Evolutionary conservation across 2,329 filamentous ascomycete genomes (phyloP).

Genomic region (Cladophialophora immunda): DNA sequence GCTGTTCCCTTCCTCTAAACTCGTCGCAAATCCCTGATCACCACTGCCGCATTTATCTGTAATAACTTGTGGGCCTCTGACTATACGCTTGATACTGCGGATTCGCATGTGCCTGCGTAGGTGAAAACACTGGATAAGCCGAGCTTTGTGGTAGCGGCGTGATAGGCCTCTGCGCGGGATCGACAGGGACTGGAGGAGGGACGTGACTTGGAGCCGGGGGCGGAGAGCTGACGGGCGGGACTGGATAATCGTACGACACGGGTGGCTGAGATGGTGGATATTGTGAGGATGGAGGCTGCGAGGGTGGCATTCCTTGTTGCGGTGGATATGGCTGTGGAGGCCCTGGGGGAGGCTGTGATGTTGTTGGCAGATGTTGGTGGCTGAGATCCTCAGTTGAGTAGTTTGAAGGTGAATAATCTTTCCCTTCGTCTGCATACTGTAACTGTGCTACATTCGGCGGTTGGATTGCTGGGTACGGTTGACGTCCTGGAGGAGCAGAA

Average conservation of each 20-base stretch:
- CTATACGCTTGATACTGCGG: conserved; percentile 41
- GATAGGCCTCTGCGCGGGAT: conserved; percentile 20
- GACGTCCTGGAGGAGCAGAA: conserved; percentile 31
- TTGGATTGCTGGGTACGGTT: conserved; percentile 29
- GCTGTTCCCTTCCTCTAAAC: background rate
- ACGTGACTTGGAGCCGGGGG: conserved; percentile 35
- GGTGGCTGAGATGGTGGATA: conserved; percentile 62
- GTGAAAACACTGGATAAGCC: conserved; percentile 34
- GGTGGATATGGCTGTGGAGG: conserved; percentile 19
- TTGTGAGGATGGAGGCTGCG: conserved; percentile 92
- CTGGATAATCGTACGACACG: conserved; percentile 34
- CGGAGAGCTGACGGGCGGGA: conserved; percentile 14
- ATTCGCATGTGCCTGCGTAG: conserved; percentile 21
- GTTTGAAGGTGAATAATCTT: conserved; percentile 51
- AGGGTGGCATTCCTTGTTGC: conserved; percentile 43
- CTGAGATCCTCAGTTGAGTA: conserved; percentile 48
- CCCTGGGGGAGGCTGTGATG: conserved; percentile 21
- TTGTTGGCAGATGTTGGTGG: conserved; percentile 19
- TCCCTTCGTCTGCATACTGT: conserved; percentile 42
- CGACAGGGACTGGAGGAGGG: conserved; percentile 32
- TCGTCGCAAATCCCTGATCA: background rate
- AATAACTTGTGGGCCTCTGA: conserved; percentile 31
- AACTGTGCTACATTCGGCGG: conserved; percentile 42
- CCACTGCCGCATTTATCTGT: background rate
- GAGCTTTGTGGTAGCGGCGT: conserved; percentile 28